These are phyloP conservation scores for Cerioporus squamosus DNA, from an alignment of 1,284 basidiomycete genomes.

Conservation along the genomic window DNA sequence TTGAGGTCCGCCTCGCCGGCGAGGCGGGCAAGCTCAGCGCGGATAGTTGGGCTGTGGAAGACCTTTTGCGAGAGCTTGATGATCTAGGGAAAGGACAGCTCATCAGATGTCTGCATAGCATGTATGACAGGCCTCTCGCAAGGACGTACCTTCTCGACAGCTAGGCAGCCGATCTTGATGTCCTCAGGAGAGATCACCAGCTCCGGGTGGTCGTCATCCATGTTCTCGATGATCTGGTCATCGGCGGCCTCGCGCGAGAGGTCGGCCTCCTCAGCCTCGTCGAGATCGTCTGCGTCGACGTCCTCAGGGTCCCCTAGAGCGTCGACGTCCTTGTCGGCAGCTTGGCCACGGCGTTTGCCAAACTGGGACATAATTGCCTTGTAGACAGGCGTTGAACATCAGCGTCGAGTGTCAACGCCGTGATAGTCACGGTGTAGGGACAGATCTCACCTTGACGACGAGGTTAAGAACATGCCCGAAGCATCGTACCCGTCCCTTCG, in stretches of 20 bases:
- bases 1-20: constrained; percentile 1
- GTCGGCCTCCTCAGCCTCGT: background rate
- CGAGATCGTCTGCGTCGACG: background rate
- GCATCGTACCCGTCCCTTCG: constrained; percentile 26
- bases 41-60: constrained; percentile 15
- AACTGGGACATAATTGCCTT: constrained; percentile 3
- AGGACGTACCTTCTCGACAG: constrained; percentile 10
- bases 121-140: background rate
- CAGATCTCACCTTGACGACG: constrained; percentile 15
- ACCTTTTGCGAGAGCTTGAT: constrained; percentile 7
- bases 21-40: constrained; percentile 15
- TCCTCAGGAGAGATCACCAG: background rate
- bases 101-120: too few relatives aligned
- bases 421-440: too few relatives aligned
- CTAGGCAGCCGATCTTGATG: background rate
- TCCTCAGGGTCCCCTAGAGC: background rate
- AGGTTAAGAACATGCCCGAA: constrained; percentile 27
- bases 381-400: background rate
- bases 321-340: background rate
- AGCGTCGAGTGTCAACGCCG: too few relatives aligned
- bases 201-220: constrained; percentile 1
- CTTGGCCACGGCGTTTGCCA: background rate
- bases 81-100: background rate
- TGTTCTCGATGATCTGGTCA: background rate
- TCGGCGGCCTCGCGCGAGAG: background rate